Conservation (phyloP, 768 basidiomycete genomes). For the Pleurotus pulmonarius region DNA sequence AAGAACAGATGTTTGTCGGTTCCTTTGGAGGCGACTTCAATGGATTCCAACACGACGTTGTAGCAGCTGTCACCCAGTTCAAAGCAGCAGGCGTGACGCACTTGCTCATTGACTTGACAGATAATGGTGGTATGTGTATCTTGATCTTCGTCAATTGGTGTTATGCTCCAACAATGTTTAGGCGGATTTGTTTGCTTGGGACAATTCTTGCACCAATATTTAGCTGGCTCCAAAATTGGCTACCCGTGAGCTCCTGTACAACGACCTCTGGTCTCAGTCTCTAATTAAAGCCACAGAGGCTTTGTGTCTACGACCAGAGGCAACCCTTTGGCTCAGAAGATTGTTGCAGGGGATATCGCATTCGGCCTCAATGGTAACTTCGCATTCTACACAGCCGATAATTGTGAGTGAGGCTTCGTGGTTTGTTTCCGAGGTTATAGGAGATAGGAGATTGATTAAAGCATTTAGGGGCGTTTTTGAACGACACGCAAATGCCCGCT, state of each 20-base stretch:
- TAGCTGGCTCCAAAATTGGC: slow-evolving; percentile 46
- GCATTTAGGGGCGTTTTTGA: slow-evolving; percentile 40
- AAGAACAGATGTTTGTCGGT: slow-evolving; percentile 52
- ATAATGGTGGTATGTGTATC: slow-evolving; percentile 51
- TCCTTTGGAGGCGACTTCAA: slow-evolving; percentile 50
- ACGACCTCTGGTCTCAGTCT: neutral
- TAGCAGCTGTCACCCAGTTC: slow-evolving; percentile 41
- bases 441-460: no score
- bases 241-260: slow-evolving; percentile 39
- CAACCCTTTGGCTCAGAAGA: slow-evolving; percentile 56
- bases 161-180: slow-evolving; percentile 15
- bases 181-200: slow-evolving; percentile 64
- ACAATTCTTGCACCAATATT: slow-evolving; percentile 54
- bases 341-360: slow-evolving; percentile 48
- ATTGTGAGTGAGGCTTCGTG: slow-evolving; percentile 34
- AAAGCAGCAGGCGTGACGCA: slow-evolving; percentile 43
- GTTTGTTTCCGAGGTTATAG: no score
- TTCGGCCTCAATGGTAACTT: slow-evolving; percentile 31
- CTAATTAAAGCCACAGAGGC: slow-evolving; percentile 32
- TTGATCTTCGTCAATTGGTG: neutral
- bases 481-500: slow-evolving; percentile 35
- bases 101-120: slow-evolving; percentile 54
- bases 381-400: slow-evolving; percentile 46
- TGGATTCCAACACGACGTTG: slow-evolving; percentile 49
- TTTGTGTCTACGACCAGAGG: slow-evolving; percentile 53